Percentiles rank a stretch among this genome's conserved stretches.
Conservation (phyloP, 257 asterid genomes). For the Petrea volubilis region DNA sequence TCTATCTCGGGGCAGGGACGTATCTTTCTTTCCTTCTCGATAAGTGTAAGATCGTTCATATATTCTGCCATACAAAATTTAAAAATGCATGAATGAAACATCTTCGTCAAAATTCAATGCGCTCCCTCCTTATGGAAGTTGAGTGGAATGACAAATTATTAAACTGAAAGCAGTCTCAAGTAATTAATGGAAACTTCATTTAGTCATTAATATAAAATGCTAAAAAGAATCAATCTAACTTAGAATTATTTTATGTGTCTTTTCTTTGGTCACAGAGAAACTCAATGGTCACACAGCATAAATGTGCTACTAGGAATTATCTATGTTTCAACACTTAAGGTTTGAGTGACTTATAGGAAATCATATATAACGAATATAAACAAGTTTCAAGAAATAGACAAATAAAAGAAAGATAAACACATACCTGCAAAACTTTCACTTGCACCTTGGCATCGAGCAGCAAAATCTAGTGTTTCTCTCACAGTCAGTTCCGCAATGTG, state of each 20-base stretch:
- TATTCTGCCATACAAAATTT: slow-evolving; percentile 45
- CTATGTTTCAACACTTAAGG: no score
- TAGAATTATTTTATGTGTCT: no score
- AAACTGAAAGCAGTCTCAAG: background rate
- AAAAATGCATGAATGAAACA: background rate
- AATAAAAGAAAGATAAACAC: background rate
- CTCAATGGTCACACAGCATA: no score
- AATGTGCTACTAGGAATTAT: no score
- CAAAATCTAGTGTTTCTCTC: slow-evolving; percentile 87
- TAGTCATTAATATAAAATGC: no score
- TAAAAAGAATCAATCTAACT: no score
- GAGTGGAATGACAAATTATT: background rate
- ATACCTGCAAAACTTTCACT: slow-evolving; percentile 71
- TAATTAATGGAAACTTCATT: no score
- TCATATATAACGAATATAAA: no score
- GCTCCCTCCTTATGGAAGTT: background rate
- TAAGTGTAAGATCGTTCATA: slow-evolving; percentile 63
- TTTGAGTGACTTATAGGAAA: no score
- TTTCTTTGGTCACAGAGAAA: no score
- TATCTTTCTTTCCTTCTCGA: slow-evolving; percentile 65
- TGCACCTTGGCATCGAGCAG: slow-evolving; percentile 94
- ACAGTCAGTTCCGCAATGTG: slow-evolving; percentile 89
- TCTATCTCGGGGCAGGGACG: slow-evolving; percentile 83
- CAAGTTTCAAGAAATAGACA: no score
- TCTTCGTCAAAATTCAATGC: background rate